Evolutionary conservation across 257 asterid genomes (phyloP).

Genomic region (Salvia hispanica): DNA sequence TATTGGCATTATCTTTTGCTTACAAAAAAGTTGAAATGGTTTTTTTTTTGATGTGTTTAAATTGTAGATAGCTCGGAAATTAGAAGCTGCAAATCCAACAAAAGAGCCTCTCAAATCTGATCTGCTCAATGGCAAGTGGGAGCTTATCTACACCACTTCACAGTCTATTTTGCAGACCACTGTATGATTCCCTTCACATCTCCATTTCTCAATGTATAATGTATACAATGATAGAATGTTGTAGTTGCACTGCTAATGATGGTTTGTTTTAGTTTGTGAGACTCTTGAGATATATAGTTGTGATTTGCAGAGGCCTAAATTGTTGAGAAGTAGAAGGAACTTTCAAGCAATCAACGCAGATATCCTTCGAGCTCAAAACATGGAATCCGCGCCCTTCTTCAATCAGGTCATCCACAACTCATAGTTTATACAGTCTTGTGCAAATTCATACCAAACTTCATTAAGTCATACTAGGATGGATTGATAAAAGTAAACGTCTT

Average conservation of each 20-base stretch:
- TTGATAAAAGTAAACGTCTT: too few species aligned
- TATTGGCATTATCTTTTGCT: too few species aligned
- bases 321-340: slow-evolving; percentile 59
- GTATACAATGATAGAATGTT: too few species aligned
- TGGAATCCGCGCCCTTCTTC: slow-evolving; percentile 80
- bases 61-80: slow-evolving; percentile 58
- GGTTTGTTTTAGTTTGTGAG: slow-evolving; percentile 25
- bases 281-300: neutral
- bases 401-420: slow-evolving; percentile 76
- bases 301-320: slow-evolving; percentile 71
- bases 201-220: neutral
- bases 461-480: too few species aligned
- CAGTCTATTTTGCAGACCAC: slow-evolving; percentile 70
- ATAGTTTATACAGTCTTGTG: neutral
- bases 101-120: slow-evolving; percentile 67
- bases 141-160: slow-evolving; percentile 87
- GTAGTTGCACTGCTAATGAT: too few species aligned
- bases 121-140: slow-evolving; percentile 86
- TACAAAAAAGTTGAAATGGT: too few species aligned
- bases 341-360: slow-evolving; percentile 80
- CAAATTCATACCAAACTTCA: neutral
- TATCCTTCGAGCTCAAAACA: slow-evolving; percentile 79
- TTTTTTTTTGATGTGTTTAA: neutral
- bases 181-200: slow-evolving; percentile 41
- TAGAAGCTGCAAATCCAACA: slow-evolving; percentile 72